These are phyloP conservation scores for Penicillium sclerotigenum DNA, from an alignment of 2,329 filamentous ascomycete species.

Conservation along the genomic window DNA sequence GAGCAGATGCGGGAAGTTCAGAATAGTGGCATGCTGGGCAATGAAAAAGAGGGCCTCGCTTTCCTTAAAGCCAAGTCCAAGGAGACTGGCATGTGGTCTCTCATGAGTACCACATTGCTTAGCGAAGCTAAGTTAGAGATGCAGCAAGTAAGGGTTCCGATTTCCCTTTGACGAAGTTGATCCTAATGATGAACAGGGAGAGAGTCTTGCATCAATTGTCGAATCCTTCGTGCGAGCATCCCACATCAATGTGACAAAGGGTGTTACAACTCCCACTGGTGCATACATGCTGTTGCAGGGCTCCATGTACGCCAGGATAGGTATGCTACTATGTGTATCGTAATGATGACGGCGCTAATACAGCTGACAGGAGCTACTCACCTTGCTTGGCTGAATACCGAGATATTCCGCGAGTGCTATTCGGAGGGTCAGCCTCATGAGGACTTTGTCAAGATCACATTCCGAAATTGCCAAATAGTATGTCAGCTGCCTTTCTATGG, in stretches of 20 bases:
- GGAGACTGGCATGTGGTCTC: conserved; percentile 78
- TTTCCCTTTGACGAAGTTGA: background rate
- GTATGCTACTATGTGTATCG: conserved; percentile 40
- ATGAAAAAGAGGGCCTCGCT: conserved; percentile 74
- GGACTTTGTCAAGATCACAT: conserved; percentile 72
- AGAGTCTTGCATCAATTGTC: conserved; percentile 59
- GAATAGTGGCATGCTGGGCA: conserved; percentile 69
- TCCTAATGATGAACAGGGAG: conserved; percentile 46
- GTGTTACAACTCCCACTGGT: conserved; percentile 69
- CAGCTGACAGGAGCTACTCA: conserved; percentile 49
- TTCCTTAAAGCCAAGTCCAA: conserved; percentile 84
- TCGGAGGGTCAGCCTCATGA: conserved; percentile 63
- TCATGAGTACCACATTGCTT: conserved; percentile 78
- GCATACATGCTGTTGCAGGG: conserved; percentile 70
- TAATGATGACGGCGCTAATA: conserved; percentile 9
- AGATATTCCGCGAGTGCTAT: conserved; percentile 75
- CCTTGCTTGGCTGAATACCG: conserved; percentile 57
- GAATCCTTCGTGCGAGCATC: conserved; percentile 80
- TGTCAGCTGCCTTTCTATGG: conserved; percentile 8
- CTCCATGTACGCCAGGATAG: conserved; percentile 73
- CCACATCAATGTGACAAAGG: conserved; percentile 74
- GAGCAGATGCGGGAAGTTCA: conserved; percentile 67
- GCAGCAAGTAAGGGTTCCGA: conserved; percentile 56
- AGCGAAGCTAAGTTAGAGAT: conserved; percentile 81
- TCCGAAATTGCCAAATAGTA: conserved; percentile 65